These are phyloP conservation scores for Kalmanozyma brasiliensis DNA, from an alignment of 1,284 basidiomycete genomes.

Conservation along the genomic window DNA sequence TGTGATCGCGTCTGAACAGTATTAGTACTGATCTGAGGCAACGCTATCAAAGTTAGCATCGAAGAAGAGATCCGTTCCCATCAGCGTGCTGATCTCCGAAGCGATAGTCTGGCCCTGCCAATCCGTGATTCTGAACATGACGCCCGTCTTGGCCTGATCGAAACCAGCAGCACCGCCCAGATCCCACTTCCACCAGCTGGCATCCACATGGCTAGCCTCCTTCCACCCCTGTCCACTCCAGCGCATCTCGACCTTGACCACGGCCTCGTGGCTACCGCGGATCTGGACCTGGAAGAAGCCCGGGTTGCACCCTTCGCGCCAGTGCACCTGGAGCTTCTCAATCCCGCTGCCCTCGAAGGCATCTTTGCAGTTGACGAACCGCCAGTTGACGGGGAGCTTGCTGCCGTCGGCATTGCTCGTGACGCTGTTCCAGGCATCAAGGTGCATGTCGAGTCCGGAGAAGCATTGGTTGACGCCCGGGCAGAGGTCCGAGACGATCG, in stretches of 20 bases:
- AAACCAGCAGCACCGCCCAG: background rate
- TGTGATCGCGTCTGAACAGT: no score
- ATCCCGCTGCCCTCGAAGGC: constrained; percentile 25
- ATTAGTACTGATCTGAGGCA: background rate
- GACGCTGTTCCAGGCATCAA: constrained; percentile 41
- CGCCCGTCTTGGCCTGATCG: background rate
- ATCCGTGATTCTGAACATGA: constrained; percentile 38
- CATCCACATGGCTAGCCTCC: constrained; percentile 18
- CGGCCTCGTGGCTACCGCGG: constrained; percentile 31
- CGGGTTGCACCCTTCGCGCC: constrained; percentile 23
- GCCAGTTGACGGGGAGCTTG: constrained; percentile 43
- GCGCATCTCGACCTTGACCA: constrained; percentile 39
- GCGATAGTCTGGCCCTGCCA: constrained; percentile 48
- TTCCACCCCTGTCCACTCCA: constrained; percentile 4
- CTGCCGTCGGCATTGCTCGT: constrained; percentile 18
- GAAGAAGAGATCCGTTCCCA: constrained; percentile 25
- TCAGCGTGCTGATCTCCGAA: constrained; percentile 18
- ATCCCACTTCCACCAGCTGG: constrained; percentile 30
- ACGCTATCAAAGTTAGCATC: constrained; percentile 36
- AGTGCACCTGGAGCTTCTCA: constrained; percentile 30
- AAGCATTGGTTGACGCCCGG: constrained; percentile 41
- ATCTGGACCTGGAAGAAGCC: constrained; percentile 45
- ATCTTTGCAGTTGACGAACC: constrained; percentile 41
- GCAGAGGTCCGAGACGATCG: constrained; percentile 45
- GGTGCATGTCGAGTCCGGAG: constrained; percentile 49